Base-by-base conservation (phyloP, 2,329 filamentous ascomycete genomes). In the Cyclaneusma minus region DNA sequence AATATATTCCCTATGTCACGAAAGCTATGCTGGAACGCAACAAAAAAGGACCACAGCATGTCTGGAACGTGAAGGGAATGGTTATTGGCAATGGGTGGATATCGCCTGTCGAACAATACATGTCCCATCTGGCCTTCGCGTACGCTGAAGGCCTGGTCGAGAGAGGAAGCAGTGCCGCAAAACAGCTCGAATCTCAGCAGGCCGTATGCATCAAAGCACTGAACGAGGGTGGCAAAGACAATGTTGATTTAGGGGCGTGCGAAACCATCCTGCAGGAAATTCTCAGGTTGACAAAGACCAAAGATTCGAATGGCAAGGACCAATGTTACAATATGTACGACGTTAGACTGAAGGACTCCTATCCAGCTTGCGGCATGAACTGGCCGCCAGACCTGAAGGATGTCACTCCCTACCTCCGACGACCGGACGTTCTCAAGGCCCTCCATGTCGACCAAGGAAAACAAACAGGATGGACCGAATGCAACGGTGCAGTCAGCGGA, bases 31-130 rank as follows among this genome's bases (percentile, higher is more conserved):
- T 94, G 31, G 74, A 84, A 24, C 81, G 83, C 33, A 98, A 98
- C 56, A 76, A 78, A 43, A 56, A 58, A n/a, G 45, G 45, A 13
- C 52, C 54, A 4, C 52, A 56, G 28, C 48, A 56, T 21, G 49
- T 53, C 14, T 98, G 87, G 89, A 76, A 77, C 26, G 55, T 99
- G 15, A 66, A 75, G 38, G 89, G 87, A 6, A 58, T 98, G 12
- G 50, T 98, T 18, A 95, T 99, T 34, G 91, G 91, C 29, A 99
- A 98, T 48, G 89, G 87, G 20, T 99, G 91, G 89, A 87, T 98
- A 28, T 80, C 85, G 3, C 85, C 87, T 2, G 58, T 60, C 6
- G 81, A 94, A 25, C 89, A 99, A 49, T 98, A 95, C 50, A 73
- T 77, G 16, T 64, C 87, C 0, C 94, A 94, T 47, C 58, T 94